Percentiles rank a stretch among this genome's conserved stretches.
Evolutionary conservation across 208 protist genomes (phyloP).

Genomic region (Herpetomonas samuelpessoai): DNA sequence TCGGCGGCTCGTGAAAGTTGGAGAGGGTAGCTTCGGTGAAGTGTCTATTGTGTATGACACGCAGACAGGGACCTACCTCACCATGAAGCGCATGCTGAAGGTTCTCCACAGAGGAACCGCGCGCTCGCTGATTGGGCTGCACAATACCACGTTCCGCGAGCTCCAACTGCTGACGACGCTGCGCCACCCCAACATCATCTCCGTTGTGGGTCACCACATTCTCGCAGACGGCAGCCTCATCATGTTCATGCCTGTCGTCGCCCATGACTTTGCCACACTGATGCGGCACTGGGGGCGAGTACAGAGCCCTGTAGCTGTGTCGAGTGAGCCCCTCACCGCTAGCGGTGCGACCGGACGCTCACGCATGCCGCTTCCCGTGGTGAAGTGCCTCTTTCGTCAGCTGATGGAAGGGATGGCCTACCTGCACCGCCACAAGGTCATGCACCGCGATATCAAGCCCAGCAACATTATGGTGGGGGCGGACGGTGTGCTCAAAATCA

Average conservation of each 20-base stretch:
- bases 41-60: constrained; percentile 87
- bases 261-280: constrained; percentile 69
- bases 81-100: constrained; percentile 80
- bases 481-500: constrained; percentile 72
- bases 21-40: constrained; percentile 84
- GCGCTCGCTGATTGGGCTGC: constrained; percentile 43
- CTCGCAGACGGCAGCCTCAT: constrained; percentile 60
- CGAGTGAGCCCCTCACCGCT: background rate
- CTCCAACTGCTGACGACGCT: constrained; percentile 69
- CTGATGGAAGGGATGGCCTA: constrained; percentile 74
- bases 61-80: constrained; percentile 52
- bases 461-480: constrained; percentile 88
- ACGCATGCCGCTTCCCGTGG: constrained; percentile 59
- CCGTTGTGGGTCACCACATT: constrained; percentile 68
- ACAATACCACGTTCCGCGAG: constrained; percentile 76
- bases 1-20: constrained; percentile 68
- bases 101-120: constrained; percentile 52
- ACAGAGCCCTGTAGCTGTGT: constrained; percentile 20
- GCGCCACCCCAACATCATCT: constrained; percentile 66
- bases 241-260: constrained; percentile 71
- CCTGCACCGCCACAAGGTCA: constrained; percentile 70
- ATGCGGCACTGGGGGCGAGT: constrained; percentile 42
- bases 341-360: constrained; percentile 8
- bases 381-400: constrained; percentile 84
- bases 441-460: constrained; percentile 89